A percentile compares a stretch with the other conserved stretches of the same genome.
Evolutionary conservation across 139 green algal species (phyloP).

Genomic region (Chlamydomonas sphaeroides): DNA sequence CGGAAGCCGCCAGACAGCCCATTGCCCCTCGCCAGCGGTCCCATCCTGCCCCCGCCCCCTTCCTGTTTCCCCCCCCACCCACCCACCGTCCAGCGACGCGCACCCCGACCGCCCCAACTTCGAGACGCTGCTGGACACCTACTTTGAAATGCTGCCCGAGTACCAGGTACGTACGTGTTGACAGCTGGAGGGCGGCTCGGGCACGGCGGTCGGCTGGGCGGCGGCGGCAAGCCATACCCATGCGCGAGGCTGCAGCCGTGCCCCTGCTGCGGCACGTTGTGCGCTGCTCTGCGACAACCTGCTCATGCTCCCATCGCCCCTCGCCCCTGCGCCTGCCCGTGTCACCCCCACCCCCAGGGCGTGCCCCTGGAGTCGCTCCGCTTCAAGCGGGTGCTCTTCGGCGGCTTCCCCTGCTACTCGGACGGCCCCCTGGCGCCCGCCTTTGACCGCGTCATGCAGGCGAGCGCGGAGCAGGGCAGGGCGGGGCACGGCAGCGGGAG

Average conservation of each 20-base stretch:
- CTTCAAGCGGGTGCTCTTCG: slow-evolving; percentile 76
- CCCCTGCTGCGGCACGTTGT: too few relatives aligned
- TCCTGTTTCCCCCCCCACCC: background rate
- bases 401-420: slow-evolving; percentile 75
- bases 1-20: too few relatives aligned
- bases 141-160: slow-evolving; percentile 77
- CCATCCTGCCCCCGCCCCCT: background rate
- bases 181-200: too few relatives aligned
- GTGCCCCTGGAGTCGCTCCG: slow-evolving; percentile 63
- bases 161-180: slow-evolving; percentile 78
- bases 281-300: too few relatives aligned
- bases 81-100: background rate
- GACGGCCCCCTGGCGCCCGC: slow-evolving; percentile 62
- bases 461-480: background rate
- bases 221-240: too few relatives aligned
- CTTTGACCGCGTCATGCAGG: slow-evolving; percentile 76
- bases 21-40: too few relatives aligned
- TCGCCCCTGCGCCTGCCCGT: too few relatives aligned
- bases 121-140: slow-evolving; percentile 78
- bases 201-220: too few relatives aligned
- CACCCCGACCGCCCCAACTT: slow-evolving; percentile 71
- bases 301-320: too few relatives aligned
- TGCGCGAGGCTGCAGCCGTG: too few relatives aligned
- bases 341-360: background rate
- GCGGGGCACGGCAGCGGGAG: too few relatives aligned